phyloP scores from a whole-genome alignment of 75 land plant genomes.

The Pinus albicaulis region DNA sequence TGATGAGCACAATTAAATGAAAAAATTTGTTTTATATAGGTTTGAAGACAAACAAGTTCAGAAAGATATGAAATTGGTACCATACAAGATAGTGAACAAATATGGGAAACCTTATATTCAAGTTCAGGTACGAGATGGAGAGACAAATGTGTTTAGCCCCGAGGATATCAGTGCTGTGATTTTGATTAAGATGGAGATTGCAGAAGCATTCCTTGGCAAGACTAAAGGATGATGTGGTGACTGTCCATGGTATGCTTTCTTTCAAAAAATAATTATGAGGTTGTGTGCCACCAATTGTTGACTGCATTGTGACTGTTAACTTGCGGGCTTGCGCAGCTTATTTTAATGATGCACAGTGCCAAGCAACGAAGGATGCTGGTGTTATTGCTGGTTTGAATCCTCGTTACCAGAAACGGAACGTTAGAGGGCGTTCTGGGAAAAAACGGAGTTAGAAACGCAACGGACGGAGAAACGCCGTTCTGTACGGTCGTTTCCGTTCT shows the following conservation, averaged over 20 bases:
- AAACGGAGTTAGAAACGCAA: too few species aligned
- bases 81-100: slow-evolving; percentile 88
- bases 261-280: background rate
- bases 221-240: slow-evolving; percentile 90
- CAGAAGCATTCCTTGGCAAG: slow-evolving; percentile 94
- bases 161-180: slow-evolving; percentile 93
- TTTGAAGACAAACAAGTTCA: slow-evolving; percentile 92
- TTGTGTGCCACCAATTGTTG: background rate
- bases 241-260: slow-evolving; percentile 66
- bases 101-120: slow-evolving; percentile 91
- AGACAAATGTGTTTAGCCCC: slow-evolving; percentile 79
- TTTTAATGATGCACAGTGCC: slow-evolving; percentile 94
- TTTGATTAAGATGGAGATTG: slow-evolving; percentile 88
- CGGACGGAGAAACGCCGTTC: too few species aligned
- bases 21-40: slow-evolving; percentile 18
- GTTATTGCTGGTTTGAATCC: slow-evolving; percentile 87
- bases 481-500: too few species aligned
- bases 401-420: too few species aligned
- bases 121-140: slow-evolving; percentile 81
- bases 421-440: too few species aligned
- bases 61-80: slow-evolving; percentile 79
- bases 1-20: background rate
- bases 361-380: slow-evolving; percentile 94
- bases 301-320: background rate
- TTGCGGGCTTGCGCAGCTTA: slow-evolving; percentile 47